These are phyloP conservation scores for Vicia villosa DNA, from an alignment of 306 rosid species.

Conservation along the genomic window DNA sequence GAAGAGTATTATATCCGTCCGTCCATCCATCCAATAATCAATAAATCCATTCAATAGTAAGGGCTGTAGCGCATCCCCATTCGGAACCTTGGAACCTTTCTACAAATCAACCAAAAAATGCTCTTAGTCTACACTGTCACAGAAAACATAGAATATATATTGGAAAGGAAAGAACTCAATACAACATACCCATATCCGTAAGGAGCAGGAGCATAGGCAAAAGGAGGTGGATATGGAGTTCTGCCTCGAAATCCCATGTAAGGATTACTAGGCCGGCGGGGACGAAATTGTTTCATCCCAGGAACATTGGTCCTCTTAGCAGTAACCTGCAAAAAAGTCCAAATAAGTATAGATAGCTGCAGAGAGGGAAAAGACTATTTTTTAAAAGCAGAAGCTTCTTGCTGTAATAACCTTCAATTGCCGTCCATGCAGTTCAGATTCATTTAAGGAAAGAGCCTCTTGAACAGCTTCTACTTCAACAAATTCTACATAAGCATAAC, in stretches of 20 bases:
- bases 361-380: neutral
- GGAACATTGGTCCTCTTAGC: conserved; percentile 77
- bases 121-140: conserved; percentile 4
- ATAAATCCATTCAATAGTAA: conserved; percentile 52
- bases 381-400: neutral
- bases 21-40: conserved; percentile 17
- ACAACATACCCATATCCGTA: conserved; percentile 77
- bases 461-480: conserved; percentile 80
- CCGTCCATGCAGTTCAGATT: conserved; percentile 86
- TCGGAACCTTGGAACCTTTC: conserved; percentile 84
- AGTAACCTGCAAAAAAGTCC: conserved; percentile 52
- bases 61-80: conserved; percentile 81
- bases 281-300: conserved; percentile 80
- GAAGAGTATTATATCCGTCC: conserved; percentile 25
- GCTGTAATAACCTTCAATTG: conserved; percentile 69
- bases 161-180: neutral
- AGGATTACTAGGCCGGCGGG: conserved; percentile 66
- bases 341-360: neutral
- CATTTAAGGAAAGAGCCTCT: conserved; percentile 73
- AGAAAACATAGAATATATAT: neutral
- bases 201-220: conserved; percentile 62
- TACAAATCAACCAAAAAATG: conserved; percentile 47
- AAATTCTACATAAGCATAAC: conserved; percentile 88
- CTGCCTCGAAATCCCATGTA: conserved; percentile 64
- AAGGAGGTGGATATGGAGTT: conserved; percentile 61